Base-by-base conservation (phyloP, 73 alveolate species). In the Symbiodinium pilosum region DNA sequence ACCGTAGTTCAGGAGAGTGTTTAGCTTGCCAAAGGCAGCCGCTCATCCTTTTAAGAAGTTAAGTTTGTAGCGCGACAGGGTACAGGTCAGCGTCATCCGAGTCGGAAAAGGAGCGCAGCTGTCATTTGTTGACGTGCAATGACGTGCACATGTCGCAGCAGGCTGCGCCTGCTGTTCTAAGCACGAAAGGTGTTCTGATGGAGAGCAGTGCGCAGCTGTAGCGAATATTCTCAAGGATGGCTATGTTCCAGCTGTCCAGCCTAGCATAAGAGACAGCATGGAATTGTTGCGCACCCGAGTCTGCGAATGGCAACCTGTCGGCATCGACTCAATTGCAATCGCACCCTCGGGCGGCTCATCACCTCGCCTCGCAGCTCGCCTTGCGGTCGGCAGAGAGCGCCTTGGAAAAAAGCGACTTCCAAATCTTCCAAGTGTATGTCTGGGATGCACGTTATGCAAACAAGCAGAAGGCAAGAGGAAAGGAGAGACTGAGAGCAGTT, bases 281-380 rank as follows among this genome's bases (percentile, higher is more conserved):
- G 97, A 91, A 51, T 39, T 91, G 97, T 54, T 52, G 36, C 77
- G 88, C 14, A 32, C 83, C 56, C 56, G 40, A 69, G 43, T 91
- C 59, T 42, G 97, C 39, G 75, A 83, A 44, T 91, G 97, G 97
- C 77, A 41, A 43, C 97, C 97, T 36, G 38, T 42, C 87, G 97
- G 56, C 89, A 91, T 91, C 97, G 97, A 91, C 81, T 43, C 97
- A 40, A n/a, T 91, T 28, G 85, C 85, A 42, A 34, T 73, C 44
- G 44, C 41, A 16, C 85, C 81, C 81, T 64, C 81, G 81, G 81
- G 81, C 12, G 77, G 77, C 30, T 64, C 81, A 24, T 64, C 81
- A 26, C 81, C 81, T 14, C 59, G 59, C 59, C 59, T 47, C 59
- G 81, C 81, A 9, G 81, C n/a, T 54, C 73, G 73, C 26, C 73